Evolutionary conservation across 805 yeast species (phyloP).

Genomic region (Wickerhamomyces mucosus): DNA sequence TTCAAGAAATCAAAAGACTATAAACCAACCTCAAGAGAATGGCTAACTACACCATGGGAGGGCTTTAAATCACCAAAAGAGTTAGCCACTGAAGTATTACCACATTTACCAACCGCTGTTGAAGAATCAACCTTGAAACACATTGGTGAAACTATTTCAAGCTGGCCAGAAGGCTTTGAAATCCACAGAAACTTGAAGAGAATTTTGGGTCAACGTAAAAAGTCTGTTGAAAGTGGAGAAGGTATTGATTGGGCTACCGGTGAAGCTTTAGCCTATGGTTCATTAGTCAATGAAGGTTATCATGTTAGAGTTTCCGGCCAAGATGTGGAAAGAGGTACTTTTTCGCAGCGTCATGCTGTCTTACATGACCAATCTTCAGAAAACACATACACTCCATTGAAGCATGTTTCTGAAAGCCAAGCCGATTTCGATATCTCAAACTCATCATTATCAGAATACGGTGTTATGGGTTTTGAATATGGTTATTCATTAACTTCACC

Average conservation of each 20-base stretch:
- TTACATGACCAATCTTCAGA: slow-evolving; percentile 92
- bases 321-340: slow-evolving; percentile 99
- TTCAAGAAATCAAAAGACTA: slow-evolving; percentile 84
- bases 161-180: slow-evolving; percentile 81
- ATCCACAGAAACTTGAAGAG: slow-evolving; percentile 95
- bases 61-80: slow-evolving; percentile 97
- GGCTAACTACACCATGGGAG: slow-evolving; percentile 99
- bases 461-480: slow-evolving; percentile 98
- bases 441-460: slow-evolving; percentile 96
- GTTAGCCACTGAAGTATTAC: slow-evolving; percentile 89
- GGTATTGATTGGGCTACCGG: slow-evolving; percentile 99
- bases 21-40: slow-evolving; percentile 85
- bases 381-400: slow-evolving; percentile 74
- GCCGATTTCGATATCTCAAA: slow-evolving; percentile 83
- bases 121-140: slow-evolving; percentile 59
- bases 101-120: slow-evolving; percentile 93
- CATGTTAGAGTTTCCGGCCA: slow-evolving; percentile 98
- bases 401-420: slow-evolving; percentile 69
- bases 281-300: slow-evolving; percentile 85
- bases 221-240: slow-evolving; percentile 82
- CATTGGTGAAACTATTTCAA: slow-evolving; percentile 69
- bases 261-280: slow-evolving; percentile 97
- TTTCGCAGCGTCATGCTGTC: slow-evolving; percentile 98
- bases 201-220: slow-evolving; percentile 79
- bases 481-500: slow-evolving; percentile 98